A percentile compares a stretch with the other conserved stretches of the same genome.
Conservation (phyloP, 305 asterid species). For the Fraxinus greggii region DNA sequence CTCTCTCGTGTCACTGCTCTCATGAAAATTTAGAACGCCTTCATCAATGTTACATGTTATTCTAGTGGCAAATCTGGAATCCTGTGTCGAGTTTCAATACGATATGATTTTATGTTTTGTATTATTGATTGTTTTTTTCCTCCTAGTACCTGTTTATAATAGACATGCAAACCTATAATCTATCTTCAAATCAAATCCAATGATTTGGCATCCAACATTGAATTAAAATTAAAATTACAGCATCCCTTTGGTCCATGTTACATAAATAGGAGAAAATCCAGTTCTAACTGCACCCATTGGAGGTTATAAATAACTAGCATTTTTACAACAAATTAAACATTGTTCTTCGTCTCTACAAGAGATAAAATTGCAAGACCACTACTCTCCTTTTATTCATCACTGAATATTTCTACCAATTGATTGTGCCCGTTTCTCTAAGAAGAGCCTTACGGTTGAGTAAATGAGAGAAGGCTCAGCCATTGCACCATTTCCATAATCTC, state of each 20-base stretch:
- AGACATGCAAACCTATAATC: background rate
- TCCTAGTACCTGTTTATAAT: background rate
- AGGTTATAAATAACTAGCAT: background rate
- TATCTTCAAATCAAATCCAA: background rate
- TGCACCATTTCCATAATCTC: constrained; percentile 51
- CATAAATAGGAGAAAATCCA: background rate
- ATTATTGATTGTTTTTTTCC: background rate
- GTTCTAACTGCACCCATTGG: background rate
- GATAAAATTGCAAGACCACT: background rate
- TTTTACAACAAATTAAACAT: background rate
- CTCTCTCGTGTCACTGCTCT: constrained; percentile 84
- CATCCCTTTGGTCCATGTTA: background rate
- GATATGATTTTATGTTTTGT: background rate
- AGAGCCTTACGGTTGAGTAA: constrained; percentile 34
- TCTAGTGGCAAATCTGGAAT: background rate
- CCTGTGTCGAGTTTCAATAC: background rate
- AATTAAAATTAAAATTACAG: background rate
- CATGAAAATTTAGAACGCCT: constrained; percentile 38
- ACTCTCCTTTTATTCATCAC: background rate
- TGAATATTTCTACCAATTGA: background rate
- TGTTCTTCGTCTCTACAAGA: background rate
- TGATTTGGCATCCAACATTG: background rate
- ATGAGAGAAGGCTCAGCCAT: constrained; percentile 52
- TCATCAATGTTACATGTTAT: constrained; percentile 18
- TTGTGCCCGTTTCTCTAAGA: constrained; percentile 1